Conservation (phyloP, 78 protist species). For the Dictyostelium citrinum region DNA sequence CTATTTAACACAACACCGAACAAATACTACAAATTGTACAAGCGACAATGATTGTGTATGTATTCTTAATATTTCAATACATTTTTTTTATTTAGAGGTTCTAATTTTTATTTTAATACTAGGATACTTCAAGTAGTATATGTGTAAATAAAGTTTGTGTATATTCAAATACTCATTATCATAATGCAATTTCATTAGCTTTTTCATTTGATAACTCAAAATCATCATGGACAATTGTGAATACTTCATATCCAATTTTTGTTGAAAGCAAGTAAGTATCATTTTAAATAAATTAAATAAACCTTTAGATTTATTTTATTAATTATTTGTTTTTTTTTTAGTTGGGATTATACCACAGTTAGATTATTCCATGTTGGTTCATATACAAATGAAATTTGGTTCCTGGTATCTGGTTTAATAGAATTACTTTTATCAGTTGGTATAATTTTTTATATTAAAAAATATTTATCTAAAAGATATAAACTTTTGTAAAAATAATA, state of each 20-base stretch:
- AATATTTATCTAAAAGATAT: constrained; percentile 62
- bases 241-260: constrained; percentile 34
- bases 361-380: neutral
- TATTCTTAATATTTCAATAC: neutral
- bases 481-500: constrained; percentile 37
- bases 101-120: neutral
- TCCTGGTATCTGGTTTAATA: constrained; percentile 34
- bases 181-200: constrained; percentile 36
- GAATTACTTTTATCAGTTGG: constrained; percentile 8
- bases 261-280: constrained; percentile 31
- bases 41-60: neutral
- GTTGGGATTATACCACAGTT: constrained; percentile 14
- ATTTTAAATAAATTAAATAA: neutral
- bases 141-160: neutral
- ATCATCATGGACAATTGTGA: neutral
- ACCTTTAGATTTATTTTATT: neutral
- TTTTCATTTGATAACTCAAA: constrained; percentile 2
- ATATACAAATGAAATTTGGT: constrained; percentile 2
- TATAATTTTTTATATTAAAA: constrained; percentile 1
- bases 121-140: neutral
- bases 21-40: neutral
- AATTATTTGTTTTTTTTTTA: neutral
- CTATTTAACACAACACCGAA: neutral
- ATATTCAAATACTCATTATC: constrained; percentile 23
- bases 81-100: no score